These are phyloP conservation scores for Xylariaceae sp. DNA, from an alignment of 2,329 filamentous ascomycete genomes.

Conservation along the genomic window DNA sequence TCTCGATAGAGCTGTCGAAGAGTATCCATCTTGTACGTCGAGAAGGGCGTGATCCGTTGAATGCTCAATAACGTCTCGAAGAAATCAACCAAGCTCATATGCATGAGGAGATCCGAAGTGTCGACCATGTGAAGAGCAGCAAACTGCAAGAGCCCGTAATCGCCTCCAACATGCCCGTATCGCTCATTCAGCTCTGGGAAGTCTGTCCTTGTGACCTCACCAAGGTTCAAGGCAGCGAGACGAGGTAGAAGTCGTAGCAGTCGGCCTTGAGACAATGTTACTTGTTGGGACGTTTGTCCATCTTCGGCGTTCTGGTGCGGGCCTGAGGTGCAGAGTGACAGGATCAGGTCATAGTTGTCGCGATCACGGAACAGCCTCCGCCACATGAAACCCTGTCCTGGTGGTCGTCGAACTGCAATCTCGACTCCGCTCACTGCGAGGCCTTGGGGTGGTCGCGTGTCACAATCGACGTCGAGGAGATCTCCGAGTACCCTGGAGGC, in stretches of 20 bases:
- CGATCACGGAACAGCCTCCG: constrained; percentile 45
- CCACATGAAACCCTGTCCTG: constrained; percentile 54
- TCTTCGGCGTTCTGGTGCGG: constrained; percentile 26
- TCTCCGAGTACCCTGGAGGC: constrained; percentile 49
- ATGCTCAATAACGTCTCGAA: constrained; percentile 48
- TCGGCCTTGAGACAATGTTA: constrained; percentile 50
- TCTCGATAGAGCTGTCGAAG: constrained; percentile 39
- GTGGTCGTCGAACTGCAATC: constrained; percentile 35
- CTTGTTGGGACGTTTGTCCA: constrained; percentile 33
- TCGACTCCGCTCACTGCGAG: constrained; percentile 33
- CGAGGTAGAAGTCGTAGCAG: constrained; percentile 49
- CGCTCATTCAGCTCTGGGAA: constrained; percentile 33
- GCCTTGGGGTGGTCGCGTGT: constrained; percentile 30
- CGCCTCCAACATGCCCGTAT: constrained; percentile 19
- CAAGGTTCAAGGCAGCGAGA: constrained; percentile 45
- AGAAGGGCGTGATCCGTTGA: constrained; percentile 40
- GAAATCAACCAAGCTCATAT: constrained; percentile 49
- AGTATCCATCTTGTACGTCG: constrained; percentile 33
- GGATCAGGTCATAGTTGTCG: constrained; percentile 43
- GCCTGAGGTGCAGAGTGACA: constrained; percentile 34
- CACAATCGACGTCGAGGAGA: constrained; percentile 53
- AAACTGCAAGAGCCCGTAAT: constrained; percentile 46
- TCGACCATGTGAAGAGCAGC: constrained; percentile 51
- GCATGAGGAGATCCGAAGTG: constrained; percentile 46
- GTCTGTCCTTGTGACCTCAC: constrained; percentile 34